Percentiles rank a stretch among this genome's conserved stretches.
phyloP scores from a whole-genome alignment of 1,284 basidiomycete species.

The Leccinum angustisporum region DNA sequence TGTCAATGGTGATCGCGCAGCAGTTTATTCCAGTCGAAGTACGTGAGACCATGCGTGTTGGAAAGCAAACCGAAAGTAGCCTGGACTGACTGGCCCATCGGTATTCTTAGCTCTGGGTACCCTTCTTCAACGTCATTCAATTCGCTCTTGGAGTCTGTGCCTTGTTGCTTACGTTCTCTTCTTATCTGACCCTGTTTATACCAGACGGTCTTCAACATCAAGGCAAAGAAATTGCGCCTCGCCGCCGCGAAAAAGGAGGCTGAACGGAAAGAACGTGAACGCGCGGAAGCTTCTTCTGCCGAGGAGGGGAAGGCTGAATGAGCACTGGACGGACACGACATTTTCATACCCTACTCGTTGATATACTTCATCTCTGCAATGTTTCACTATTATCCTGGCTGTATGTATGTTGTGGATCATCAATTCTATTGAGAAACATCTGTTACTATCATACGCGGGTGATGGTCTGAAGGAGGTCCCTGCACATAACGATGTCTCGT shows the following conservation, averaged over 20 bases:
- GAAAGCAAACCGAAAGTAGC: slow-evolving; percentile 11
- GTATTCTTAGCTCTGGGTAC: slow-evolving; percentile 30
- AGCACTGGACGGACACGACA: slow-evolving; percentile 1
- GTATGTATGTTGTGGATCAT: slow-evolving; percentile 7
- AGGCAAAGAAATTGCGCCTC: slow-evolving; percentile 60
- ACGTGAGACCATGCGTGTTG: not conserved
- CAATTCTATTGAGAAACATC: slow-evolving; percentile 24
- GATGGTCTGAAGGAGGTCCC: slow-evolving; percentile 40
- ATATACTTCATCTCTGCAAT: not conserved
- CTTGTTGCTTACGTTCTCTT: not conserved
- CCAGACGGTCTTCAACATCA: slow-evolving; percentile 73
- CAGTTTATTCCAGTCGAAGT: slow-evolving; percentile 36
- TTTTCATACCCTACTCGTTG: not conserved
- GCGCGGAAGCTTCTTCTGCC: slow-evolving; percentile 19
- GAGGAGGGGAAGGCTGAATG: slow-evolving; percentile 14
- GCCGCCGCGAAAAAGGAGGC: slow-evolving; percentile 53
- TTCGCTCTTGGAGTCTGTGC: slow-evolving; percentile 31
- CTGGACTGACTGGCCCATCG: not conserved
- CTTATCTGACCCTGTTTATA: slow-evolving; percentile 1
- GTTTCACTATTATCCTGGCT: slow-evolving; percentile 3
- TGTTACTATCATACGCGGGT: slow-evolving; percentile 46
- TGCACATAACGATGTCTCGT: slow-evolving; percentile 54
- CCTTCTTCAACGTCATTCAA: slow-evolving; percentile 34
- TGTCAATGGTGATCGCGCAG: slow-evolving; percentile 36
- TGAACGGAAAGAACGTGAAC: slow-evolving; percentile 32